Percentiles rank a stretch among this genome's conserved stretches.
These are phyloP conservation scores for Gynostemma pentaphyllum DNA, from an alignment of 306 rosid species.

Conservation along the genomic window DNA sequence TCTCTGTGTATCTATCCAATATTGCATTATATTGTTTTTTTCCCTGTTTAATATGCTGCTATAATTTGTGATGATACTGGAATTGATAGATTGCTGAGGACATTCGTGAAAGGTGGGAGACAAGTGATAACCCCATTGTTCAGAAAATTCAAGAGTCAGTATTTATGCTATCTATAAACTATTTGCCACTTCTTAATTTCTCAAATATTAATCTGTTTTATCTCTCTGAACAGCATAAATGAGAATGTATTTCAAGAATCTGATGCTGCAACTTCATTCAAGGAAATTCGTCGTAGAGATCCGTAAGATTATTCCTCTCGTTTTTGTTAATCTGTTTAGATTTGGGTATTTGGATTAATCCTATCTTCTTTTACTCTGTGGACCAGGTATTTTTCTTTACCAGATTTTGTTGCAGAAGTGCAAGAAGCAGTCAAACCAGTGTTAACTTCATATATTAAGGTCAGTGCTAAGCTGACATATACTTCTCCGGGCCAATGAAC, in stretches of 20 bases:
- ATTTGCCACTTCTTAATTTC: too few species aligned
- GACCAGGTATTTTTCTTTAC: conserved; percentile 60
- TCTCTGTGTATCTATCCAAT: too few species aligned
- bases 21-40: too few species aligned
- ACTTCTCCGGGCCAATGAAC: not conserved
- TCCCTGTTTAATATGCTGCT: conserved; percentile 11
- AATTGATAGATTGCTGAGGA: conserved; percentile 76
- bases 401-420: conserved; percentile 72
- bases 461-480: conserved; percentile 16
- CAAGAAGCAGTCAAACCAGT: conserved; percentile 88
- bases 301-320: conserved; percentile 46
- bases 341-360: not conserved
- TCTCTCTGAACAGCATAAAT: conserved; percentile 51
- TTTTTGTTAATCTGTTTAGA: not conserved
- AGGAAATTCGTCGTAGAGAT: conserved; percentile 79
- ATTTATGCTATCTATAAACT: not conserved
- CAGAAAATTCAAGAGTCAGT: conserved; percentile 84
- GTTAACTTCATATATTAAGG: conserved; percentile 76
- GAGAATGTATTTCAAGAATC: conserved; percentile 83
- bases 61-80: conserved; percentile 15
- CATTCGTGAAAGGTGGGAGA: conserved; percentile 65
- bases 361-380: not conserved
- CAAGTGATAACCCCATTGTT: conserved; percentile 63
- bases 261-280: conserved; percentile 69
- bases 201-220: not conserved